Conservation (phyloP, 768 basidiomycete species). For the Suillus lakei region DNA sequence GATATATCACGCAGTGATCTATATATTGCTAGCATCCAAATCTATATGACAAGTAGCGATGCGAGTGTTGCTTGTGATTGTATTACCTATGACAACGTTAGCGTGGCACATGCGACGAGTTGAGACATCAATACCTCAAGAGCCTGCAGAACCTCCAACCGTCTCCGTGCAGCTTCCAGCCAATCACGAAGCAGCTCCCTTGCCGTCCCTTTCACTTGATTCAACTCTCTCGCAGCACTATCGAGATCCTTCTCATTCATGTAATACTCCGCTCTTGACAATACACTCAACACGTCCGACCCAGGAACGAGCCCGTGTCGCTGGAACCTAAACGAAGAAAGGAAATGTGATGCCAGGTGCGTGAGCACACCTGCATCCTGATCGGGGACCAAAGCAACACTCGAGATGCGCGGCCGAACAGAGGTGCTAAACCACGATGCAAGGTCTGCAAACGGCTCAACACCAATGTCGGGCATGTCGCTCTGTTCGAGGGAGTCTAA, state of each 20-base stretch:
- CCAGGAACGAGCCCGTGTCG: conserved; percentile 74
- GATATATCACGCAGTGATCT: conserved; percentile 22
- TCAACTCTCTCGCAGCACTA: conserved; percentile 84
- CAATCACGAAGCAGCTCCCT: conserved; percentile 81
- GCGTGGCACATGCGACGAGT: conserved; percentile 3
- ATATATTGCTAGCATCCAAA: conserved; percentile 18
- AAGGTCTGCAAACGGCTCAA: conserved; percentile 90
- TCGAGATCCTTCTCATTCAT: conserved; percentile 91
- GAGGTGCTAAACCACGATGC: conserved; percentile 88
- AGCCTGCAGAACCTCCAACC: conserved; percentile 92
- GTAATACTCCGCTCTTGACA: conserved; percentile 88
- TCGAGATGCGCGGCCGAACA: conserved; percentile 82
- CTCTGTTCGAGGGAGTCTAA: conserved; percentile 71
- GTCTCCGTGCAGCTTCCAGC: conserved; percentile 85
- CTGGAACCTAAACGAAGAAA: conserved; percentile 80
- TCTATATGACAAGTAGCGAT: conserved; percentile 75
- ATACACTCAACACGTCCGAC: conserved; percentile 81
- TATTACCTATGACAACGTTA: conserved; percentile 59
- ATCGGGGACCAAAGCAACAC: conserved; percentile 93
- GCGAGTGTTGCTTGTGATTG: conserved; percentile 84
- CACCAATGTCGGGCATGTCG: conserved; percentile 77
- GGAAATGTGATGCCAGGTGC: conserved; percentile 78
- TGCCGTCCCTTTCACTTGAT: conserved; percentile 85
- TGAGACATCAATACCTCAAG: conserved; percentile 61
- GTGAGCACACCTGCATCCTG: conserved; percentile 87